Percentiles rank a stretch among this genome's conserved stretches.
These are phyloP conservation scores for Pseudocercospora cruenta DNA, from an alignment of 2,329 filamentous ascomycete genomes.

Conservation along the genomic window DNA sequence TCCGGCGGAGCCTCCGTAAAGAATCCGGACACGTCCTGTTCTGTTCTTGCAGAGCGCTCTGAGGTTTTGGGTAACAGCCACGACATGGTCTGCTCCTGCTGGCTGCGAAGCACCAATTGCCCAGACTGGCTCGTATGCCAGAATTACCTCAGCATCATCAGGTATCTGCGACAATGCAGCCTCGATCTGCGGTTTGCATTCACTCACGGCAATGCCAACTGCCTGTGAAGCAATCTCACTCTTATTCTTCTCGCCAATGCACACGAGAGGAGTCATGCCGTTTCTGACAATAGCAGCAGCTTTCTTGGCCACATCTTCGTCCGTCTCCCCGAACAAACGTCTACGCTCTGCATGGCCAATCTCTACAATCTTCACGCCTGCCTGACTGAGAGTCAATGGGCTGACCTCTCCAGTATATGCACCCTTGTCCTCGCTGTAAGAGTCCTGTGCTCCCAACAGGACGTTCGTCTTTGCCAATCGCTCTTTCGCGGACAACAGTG, in stretches of 20 bases:
- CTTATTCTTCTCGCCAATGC: conserved; percentile 71
- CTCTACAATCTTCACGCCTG: conserved; percentile 74
- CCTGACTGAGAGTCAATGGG: conserved; percentile 65
- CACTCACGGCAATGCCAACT: conserved; percentile 63
- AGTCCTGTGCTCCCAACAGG: conserved; percentile 75
- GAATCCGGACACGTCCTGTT: conserved; percentile 65
- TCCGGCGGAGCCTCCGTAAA: conserved; percentile 84
- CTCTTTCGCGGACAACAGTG: conserved; percentile 59
- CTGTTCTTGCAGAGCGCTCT: conserved; percentile 58
- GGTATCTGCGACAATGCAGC: conserved; percentile 65
- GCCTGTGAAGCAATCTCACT: conserved; percentile 50
- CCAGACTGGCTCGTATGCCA: conserved; percentile 90
- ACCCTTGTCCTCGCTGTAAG: conserved; percentile 69
- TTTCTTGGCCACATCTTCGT: conserved; percentile 68
- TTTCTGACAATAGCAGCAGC: conserved; percentile 69
- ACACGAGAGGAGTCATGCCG: conserved; percentile 76
- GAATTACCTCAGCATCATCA: conserved; percentile 67
- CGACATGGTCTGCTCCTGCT: conserved; percentile 72
- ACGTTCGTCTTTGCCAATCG: conserved; percentile 55
- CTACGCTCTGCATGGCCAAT: conserved; percentile 81
- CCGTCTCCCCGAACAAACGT: conserved; percentile 73
- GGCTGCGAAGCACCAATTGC: conserved; percentile 77
- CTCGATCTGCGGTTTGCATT: conserved; percentile 69
- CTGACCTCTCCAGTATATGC: conserved; percentile 80
- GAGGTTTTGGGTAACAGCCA: conserved; percentile 68